A percentile compares a stretch with the other conserved stretches of the same genome.
These are phyloP conservation scores for Canavalia gladiata DNA, from an alignment of 306 rosid genomes.

Conservation along the genomic window DNA sequence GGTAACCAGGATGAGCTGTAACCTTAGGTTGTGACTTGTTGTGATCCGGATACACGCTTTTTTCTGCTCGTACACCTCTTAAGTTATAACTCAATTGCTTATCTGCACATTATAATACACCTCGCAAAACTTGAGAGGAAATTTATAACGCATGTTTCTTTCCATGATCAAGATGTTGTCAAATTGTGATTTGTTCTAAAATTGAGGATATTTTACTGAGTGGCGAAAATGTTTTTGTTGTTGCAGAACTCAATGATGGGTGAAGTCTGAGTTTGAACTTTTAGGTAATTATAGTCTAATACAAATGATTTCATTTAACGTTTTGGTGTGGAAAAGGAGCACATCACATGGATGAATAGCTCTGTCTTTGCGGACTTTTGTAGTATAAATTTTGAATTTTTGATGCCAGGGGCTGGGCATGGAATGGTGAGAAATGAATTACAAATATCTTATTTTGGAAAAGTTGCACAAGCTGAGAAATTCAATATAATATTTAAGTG, in stretches of 20 bases:
- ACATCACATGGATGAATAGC: background rate
- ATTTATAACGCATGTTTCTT: too few species aligned
- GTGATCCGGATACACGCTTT: background rate
- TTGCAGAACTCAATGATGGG: background rate
- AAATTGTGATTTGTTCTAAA: too few species aligned
- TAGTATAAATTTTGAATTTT: too few species aligned
- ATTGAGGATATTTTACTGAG: too few species aligned
- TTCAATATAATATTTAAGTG: too few species aligned
- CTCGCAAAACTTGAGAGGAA: too few species aligned
- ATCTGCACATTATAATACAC: too few species aligned
- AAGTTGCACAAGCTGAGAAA: background rate
- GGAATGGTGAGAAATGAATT: constrained; percentile 16
- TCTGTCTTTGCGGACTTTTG: background rate
- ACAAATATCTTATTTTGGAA: background rate
- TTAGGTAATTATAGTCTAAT: background rate
- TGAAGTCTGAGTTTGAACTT: background rate
- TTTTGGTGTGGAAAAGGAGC: background rate
- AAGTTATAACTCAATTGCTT: too few species aligned
- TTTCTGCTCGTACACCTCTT: background rate
- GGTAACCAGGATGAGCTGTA: background rate
- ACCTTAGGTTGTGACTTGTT: background rate
- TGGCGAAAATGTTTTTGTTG: background rate
- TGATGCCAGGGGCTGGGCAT: background rate
- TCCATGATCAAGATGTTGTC: too few species aligned
- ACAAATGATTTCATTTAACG: background rate